These are phyloP conservation scores for Pythium grandisporangium DNA, from an alignment of 352 stramenopile genomes.

Conservation along the genomic window DNA sequence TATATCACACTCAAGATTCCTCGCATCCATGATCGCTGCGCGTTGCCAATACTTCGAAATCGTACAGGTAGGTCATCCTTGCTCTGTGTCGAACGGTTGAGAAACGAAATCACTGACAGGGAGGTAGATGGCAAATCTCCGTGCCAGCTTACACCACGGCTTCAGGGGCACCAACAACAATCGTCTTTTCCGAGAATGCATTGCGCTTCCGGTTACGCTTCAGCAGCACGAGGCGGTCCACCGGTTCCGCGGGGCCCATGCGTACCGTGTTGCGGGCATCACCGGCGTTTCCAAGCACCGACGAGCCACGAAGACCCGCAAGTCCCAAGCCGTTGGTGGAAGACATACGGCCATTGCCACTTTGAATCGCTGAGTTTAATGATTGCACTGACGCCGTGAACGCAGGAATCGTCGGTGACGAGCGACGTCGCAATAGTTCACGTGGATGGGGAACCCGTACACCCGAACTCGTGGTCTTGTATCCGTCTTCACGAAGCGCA, in stretches of 20 bases:
- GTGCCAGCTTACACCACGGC: constrained; percentile 75
- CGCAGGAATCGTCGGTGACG: constrained; percentile 81
- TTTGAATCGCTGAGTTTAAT: constrained; percentile 70
- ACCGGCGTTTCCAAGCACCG: constrained; percentile 5
- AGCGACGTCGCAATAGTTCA: constrained; percentile 54
- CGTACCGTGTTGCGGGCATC: constrained; percentile 47
- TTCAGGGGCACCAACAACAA: constrained; percentile 78
- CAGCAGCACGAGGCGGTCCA: constrained; percentile 65
- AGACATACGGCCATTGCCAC: constrained; percentile 36
- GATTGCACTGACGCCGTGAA: constrained; percentile 81
- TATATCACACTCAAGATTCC: no score
- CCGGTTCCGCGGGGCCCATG: constrained; percentile 46
- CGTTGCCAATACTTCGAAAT: no score
- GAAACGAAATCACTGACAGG: no score
- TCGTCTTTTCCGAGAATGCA: constrained; percentile 76
- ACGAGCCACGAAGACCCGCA: constrained; percentile 4
- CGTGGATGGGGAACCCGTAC: constrained; percentile 36
- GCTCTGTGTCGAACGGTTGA: no score
- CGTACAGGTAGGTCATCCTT: no score
- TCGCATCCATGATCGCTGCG: no score
- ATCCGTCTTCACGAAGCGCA: constrained; percentile 33
- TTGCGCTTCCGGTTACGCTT: constrained; percentile 71
- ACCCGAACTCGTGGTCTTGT: constrained; percentile 30
- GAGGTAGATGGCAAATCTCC: no score
- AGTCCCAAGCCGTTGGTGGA: constrained; percentile 20